These are phyloP conservation scores for Cucumis sativus DNA, from an alignment of 306 rosid species.

Conservation along the genomic window Cucumber_9930_V3 NC_026658.2:4448501-4449000, in stretches of 20 bases:
- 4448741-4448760: slow-evolving; percentile 16
- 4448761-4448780: slow-evolving; percentile 33
- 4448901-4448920: no score
- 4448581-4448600: slow-evolving; percentile 6
- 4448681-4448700: slow-evolving; percentile 37
- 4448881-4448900: no score
- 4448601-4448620: slow-evolving; percentile 40
- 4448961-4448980: no score
- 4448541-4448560: neutral
- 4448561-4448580: slow-evolving; percentile 18
- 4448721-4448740: slow-evolving; percentile 16
- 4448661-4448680: slow-evolving; percentile 46
- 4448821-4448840: slow-evolving; percentile 43
- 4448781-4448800: slow-evolving; percentile 42
- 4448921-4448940: no score
- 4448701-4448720: neutral
- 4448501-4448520: slow-evolving; percentile 75
- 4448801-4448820: slow-evolving; percentile 27
- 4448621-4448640: slow-evolving; percentile 52
- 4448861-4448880: neutral
- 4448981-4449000: no score
- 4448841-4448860: neutral
- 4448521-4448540: slow-evolving; percentile 27
- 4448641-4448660: slow-evolving; percentile 93
- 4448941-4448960: no score